phyloP scores from a whole-genome alignment of 2,329 filamentous ascomycete genomes.

The Ophiostoma montium region DNA sequence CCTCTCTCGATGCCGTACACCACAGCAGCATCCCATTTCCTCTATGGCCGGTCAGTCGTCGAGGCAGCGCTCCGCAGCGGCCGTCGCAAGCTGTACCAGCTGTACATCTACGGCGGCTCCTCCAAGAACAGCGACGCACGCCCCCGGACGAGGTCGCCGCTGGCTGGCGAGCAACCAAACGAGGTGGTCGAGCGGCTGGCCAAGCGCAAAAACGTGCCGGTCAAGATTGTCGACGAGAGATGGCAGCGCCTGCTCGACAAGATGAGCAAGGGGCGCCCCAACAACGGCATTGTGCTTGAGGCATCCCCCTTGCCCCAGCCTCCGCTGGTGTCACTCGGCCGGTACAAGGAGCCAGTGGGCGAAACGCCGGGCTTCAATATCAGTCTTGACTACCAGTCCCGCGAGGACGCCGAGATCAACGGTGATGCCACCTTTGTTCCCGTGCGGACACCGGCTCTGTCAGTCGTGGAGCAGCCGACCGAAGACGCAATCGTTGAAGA shows the following conservation, averaged over 20 bases:
- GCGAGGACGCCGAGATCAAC: conserved; percentile 62
- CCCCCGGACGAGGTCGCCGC: background rate
- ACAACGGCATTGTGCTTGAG: conserved; percentile 84
- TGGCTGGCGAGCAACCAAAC: background rate
- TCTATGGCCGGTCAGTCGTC: conserved; percentile 75
- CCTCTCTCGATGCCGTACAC: conserved; percentile 38
- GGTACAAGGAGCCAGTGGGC: conserved; percentile 24
- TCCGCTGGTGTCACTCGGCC: conserved; percentile 46
- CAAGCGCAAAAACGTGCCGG: conserved; percentile 31
- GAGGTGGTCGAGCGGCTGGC: conserved; percentile 30
- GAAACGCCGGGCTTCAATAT: conserved; percentile 38
- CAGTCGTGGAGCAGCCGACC: background rate
- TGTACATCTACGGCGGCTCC: conserved; percentile 59
- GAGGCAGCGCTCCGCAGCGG: conserved; percentile 52
- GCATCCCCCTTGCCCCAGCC: conserved; percentile 66
- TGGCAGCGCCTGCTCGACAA: conserved; percentile 64
- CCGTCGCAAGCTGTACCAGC: conserved; percentile 63
- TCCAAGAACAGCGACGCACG: conserved; percentile 30
- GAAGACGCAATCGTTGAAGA: background rate
- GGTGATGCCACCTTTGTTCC: conserved; percentile 42
- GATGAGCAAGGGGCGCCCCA: conserved; percentile 68
- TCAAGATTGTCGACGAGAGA: conserved; percentile 43
- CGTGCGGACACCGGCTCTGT: background rate
- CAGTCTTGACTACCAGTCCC: conserved; percentile 50
- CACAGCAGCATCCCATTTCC: conserved; percentile 77